Evolutionary conservation across 2,329 filamentous ascomycete genomes (phyloP).

Genomic region (Samsoniella hepiali): DNA sequence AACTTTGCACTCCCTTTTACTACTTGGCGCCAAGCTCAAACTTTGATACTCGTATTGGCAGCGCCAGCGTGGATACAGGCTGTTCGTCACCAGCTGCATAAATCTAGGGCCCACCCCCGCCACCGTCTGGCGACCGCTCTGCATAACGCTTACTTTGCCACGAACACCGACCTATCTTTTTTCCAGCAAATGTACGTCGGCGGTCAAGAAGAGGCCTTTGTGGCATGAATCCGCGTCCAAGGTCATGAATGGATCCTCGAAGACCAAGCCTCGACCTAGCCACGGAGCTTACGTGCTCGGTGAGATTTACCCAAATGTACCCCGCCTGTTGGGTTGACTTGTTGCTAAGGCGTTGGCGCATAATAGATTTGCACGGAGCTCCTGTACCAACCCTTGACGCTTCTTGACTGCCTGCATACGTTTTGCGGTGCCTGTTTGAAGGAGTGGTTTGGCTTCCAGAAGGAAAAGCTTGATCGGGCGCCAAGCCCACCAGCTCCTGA

Average conservation of each 20-base stretch:
- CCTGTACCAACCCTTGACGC: slow-evolving; percentile 83
- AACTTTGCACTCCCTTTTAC: not conserved
- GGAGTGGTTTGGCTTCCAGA: slow-evolving; percentile 90
- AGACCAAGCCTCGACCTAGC: slow-evolving; percentile 68
- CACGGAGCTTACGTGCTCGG: slow-evolving; percentile 91
- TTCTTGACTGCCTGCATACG: slow-evolving; percentile 91
- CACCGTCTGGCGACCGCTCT: slow-evolving; percentile 5
- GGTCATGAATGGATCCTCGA: slow-evolving; percentile 48
- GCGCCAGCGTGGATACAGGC: slow-evolving; percentile 4
- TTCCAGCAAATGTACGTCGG: not conserved
- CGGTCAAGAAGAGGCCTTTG: not conserved
- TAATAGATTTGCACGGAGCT: slow-evolving; percentile 91
- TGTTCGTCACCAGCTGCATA: not conserved
- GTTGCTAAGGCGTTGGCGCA: slow-evolving; percentile 4
- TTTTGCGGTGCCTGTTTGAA: slow-evolving; percentile 95
- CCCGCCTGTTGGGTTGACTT: slow-evolving; percentile 9
- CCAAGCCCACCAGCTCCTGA: slow-evolving; percentile 48
- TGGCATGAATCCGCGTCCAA: not conserved
- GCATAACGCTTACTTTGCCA: not conserved
- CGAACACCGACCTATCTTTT: not conserved
- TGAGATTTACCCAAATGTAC: slow-evolving; percentile 47
- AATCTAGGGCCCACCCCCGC: slow-evolving; percentile 10
- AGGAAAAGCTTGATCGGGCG: slow-evolving; percentile 51
- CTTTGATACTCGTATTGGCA: slow-evolving; percentile 1
- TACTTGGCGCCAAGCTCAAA: not conserved